These are phyloP conservation scores for Artemisia tridentata DNA, from an alignment of 129 eudicot species.

Conservation along the genomic window DNA sequence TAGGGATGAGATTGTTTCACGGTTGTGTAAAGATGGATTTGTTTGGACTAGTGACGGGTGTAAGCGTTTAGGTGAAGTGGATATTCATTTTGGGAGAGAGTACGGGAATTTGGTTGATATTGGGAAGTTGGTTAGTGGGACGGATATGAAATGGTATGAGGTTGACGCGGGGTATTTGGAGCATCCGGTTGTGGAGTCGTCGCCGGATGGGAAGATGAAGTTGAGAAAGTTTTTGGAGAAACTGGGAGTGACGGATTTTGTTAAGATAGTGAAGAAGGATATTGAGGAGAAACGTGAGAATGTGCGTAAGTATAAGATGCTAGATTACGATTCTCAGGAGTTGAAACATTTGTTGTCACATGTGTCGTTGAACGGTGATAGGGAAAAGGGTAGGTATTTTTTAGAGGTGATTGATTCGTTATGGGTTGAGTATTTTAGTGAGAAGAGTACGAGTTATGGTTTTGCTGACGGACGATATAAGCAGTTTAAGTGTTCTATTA, in stretches of 20 bases:
- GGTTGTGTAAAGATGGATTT: slow-evolving; percentile 42
- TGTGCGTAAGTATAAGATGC: slow-evolving; percentile 29
- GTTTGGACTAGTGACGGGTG: slow-evolving; percentile 56
- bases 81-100: slow-evolving; percentile 51
- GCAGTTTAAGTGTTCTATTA: no score
- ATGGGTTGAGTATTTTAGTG: no score
- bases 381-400: no score
- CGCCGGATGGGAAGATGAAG: slow-evolving; percentile 32
- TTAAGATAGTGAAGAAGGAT: slow-evolving; percentile 31
- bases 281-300: slow-evolving; percentile 43
- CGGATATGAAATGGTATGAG: slow-evolving; percentile 55
- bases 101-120: slow-evolving; percentile 47
- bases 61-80: slow-evolving; percentile 43
- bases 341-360: slow-evolving; percentile 28
- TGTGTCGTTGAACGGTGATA: slow-evolving; percentile 19
- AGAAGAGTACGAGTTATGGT: slow-evolving; percentile 22
- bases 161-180: slow-evolving; percentile 42
- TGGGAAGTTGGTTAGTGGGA: slow-evolving; percentile 37
- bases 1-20: background rate
- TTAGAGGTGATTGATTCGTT: slow-evolving; percentile 32
- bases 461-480: no score
- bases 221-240: slow-evolving; percentile 65
- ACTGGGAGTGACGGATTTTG: slow-evolving; percentile 63
- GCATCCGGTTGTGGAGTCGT: slow-evolving; percentile 39
- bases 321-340: slow-evolving; percentile 61